Conservation (phyloP, 176 grass and related monocot species). For the Pharus latifolius region DNA sequence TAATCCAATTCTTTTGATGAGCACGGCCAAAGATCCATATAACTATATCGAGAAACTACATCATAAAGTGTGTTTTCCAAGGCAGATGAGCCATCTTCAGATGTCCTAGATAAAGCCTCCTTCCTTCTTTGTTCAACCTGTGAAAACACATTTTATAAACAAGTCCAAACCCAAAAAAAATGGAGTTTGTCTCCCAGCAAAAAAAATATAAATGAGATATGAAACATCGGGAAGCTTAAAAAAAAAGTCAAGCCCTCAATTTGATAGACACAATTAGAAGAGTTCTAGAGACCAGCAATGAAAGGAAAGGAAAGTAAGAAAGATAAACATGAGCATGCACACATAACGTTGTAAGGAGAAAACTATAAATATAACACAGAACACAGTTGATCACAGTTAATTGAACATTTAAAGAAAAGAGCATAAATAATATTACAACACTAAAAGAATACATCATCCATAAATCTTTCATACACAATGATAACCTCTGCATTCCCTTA, state of each 20-base stretch:
- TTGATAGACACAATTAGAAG: not conserved
- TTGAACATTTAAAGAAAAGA: not conserved
- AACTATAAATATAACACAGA: not conserved
- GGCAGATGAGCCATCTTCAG: conserved; percentile 45
- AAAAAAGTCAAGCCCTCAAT: not conserved
- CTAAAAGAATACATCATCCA: too few species aligned
- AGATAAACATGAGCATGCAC: not conserved
- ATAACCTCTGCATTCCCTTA: not conserved
- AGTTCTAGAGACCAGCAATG: not conserved
- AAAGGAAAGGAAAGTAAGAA: not conserved
- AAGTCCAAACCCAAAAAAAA: not conserved
- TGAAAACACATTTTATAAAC: conserved; percentile 8
- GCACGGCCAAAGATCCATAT: conserved; percentile 91
- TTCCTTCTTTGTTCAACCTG: conserved; percentile 96
- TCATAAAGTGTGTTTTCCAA: conserved; percentile 76
- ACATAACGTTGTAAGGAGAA: not conserved
- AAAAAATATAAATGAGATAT: conserved; percentile 1
- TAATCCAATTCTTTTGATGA: conserved; percentile 97
- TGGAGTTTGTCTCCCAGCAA: not conserved
- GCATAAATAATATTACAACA: not conserved
- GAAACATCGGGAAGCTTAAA: not conserved
- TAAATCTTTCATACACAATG: not conserved
- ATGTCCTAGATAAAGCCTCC: conserved; percentile 68
- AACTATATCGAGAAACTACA: conserved; percentile 70
- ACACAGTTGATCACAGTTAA: not conserved